Conservation (phyloP, 2,329 filamentous ascomycete genomes). For the Aspergillus tanneri region DNA sequence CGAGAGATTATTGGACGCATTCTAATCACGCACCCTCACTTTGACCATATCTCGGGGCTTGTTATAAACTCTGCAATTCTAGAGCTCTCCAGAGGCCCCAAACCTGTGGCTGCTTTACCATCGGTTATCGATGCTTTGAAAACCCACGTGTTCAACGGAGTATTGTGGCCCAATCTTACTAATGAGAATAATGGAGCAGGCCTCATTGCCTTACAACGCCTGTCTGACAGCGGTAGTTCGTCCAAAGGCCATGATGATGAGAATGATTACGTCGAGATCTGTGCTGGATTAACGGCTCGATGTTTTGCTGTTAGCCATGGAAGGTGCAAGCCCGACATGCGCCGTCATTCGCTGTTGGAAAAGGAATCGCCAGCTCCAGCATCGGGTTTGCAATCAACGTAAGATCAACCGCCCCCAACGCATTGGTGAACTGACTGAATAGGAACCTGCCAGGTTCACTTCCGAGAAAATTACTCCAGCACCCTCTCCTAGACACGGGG, state of each 20-base stretch:
- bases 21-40: constrained; percentile 93
- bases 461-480: too few relatives aligned
- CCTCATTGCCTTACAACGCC: constrained; percentile 81
- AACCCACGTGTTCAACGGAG: constrained; percentile 92
- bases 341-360: constrained; percentile 87
- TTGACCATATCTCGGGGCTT: constrained; percentile 89
- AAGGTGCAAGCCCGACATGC: constrained; percentile 78
- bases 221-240: constrained; percentile 85
- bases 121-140: constrained; percentile 92
- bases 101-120: constrained; percentile 80
- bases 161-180: constrained; percentile 96
- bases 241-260: constrained; percentile 76
- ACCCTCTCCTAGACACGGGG: too few relatives aligned
- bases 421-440: constrained; percentile 11
- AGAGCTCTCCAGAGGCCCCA: constrained; percentile 72
- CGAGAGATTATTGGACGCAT: constrained; percentile 80
- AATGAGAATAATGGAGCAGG: constrained; percentile 95
- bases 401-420: constrained; percentile 15
- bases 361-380: constrained; percentile 62
- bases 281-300: constrained; percentile 84
- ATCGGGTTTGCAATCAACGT: too few relatives aligned
- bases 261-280: constrained; percentile 82
- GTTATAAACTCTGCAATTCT: constrained; percentile 90
- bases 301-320: constrained; percentile 87
- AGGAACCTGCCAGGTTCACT: too few relatives aligned